Evolutionary conservation across 192 early-diverging fungal species (phyloP), one percentile per base, ranked within the genome.

Genomic region (Dimargaris xerosporica): DNA sequence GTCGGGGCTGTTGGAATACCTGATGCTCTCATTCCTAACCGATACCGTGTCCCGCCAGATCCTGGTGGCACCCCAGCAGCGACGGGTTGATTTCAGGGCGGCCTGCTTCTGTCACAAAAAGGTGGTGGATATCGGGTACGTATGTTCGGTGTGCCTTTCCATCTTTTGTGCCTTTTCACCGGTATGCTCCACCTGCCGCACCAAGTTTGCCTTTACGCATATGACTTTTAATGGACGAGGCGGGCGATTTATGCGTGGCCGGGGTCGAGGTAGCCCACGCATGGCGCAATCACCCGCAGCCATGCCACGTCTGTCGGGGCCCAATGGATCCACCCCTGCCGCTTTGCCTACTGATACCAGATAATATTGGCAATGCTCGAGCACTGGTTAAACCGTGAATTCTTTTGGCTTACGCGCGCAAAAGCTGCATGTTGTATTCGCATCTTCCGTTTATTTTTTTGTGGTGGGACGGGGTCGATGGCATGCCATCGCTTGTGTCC

Each of bases 91-190:
- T 71, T 99, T 93, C 66, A 70, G 93, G 15, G 89, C 96, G 9
- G 86, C 91, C 0, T 99, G 96, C 67, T 99, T 99, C 60, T 99
- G 96, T 69, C 96, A 99, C 73, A 92, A 91, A 66, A 82, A 79
- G 51, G 85, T 91, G 44, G 84, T 97, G 16, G 89, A 92, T 66
- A 80, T 96, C 64, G 96, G 92, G 0, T 97, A 80, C 73, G 96
- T 99, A n/a, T 99, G 96, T 68, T 94, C 92, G 0, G 94, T 97
- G 15, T 99, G 96, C 66, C 69, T 99, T 30, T 94, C 96, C 19
- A 94, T 88, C 62, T 88, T 88, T 71, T 88, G 86, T 64, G 66
- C 75, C 48, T 78, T 76, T 66, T 79, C 84, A 10, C 86, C 86
- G 0, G 82, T 88, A 0, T 88, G 86, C 72, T 88, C 86, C 23